phyloP scores from a whole-genome alignment of 306 rosid species.

The Cucumis hystrix region DNA sequence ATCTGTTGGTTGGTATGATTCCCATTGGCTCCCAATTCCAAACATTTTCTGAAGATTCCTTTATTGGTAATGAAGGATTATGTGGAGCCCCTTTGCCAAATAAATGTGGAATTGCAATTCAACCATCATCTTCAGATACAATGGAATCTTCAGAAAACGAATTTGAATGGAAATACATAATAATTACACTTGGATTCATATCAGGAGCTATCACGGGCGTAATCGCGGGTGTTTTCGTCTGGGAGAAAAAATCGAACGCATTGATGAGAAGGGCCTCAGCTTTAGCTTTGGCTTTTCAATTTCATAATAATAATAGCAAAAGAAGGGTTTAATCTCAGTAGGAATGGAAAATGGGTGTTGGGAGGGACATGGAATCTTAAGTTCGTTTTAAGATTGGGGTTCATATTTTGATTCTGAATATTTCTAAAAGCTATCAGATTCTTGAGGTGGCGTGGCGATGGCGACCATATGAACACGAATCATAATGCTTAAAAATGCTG shows the following conservation, averaged over 20 bases:
- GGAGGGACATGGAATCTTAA: too few relatives aligned
- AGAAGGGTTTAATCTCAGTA: not conserved
- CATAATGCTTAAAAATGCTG: too few relatives aligned
- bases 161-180: not conserved
- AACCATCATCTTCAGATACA: not conserved
- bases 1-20: conserved; percentile 11
- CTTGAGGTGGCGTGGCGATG: too few relatives aligned
- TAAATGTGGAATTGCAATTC: not conserved
- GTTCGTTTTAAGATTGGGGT: too few relatives aligned
- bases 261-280: not conserved
- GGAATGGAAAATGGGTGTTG: too few relatives aligned
- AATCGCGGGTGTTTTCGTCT: not conserved
- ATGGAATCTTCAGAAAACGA: not conserved
- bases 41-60: not conserved
- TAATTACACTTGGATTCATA: not conserved
- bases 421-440: too few relatives aligned
- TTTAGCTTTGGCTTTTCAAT: too few relatives aligned
- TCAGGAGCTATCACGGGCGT: not conserved
- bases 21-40: not conserved
- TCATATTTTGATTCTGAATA: too few relatives aligned
- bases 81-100: conserved; percentile 14
- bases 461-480: too few relatives aligned
- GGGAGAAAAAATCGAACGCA: not conserved
- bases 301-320: too few relatives aligned
- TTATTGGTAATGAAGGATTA: conserved; percentile 7